Base-by-base conservation (phyloP, 2,329 filamentous ascomycete species). In the Scolecobasidium constrictum region DNA sequence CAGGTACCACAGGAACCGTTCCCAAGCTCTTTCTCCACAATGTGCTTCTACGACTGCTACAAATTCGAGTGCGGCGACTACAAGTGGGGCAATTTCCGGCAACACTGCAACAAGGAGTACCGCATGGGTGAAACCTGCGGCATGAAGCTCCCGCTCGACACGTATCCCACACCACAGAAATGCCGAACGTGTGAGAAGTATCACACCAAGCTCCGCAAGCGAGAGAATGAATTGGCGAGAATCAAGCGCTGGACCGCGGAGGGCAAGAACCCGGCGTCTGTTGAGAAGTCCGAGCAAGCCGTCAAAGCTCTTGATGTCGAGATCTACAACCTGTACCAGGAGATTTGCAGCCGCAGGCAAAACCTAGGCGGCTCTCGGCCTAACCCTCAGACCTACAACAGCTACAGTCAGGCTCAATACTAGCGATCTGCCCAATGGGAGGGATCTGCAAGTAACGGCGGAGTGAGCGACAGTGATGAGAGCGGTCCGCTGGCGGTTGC, bases 41-140 rank as follows among this genome's bases (percentile, higher is more conserved):
- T 96, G 90, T 95, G 90, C 70, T 95, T 92, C 72, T 96, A 88
- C 71, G 87, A 95, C 57, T 83, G 90, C 65, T 86, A 82, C 62
- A 75, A 78, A 53, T 94, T 84, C 75, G 64, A 64, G 45, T 96
- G 90, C 67, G 83, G 84, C 57, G 90, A 86, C 73, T 94, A 83
- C 81, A 86, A 87, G 64, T 96, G 88, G 88, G 84, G 86, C 51
- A 83, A 82, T 67, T 95, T 95, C 70, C 80, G 84, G 51, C 77
- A 88, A 63, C 88, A 94, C 61, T 96, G 90, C 73, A 81, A 83
- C 63, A 87, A 86, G 65, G 90, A 95, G 63, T 93, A 94, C 68
- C 84, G 90, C 51, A 94, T 85, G 52, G 90, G 90, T 56, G 90
- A 96, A 71, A 95, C 90, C 28, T 96, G 90, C 66, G 90, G 90